phyloP scores from a whole-genome alignment of 1,284 basidiomycete species.

The Boletellus sp. region DNA sequence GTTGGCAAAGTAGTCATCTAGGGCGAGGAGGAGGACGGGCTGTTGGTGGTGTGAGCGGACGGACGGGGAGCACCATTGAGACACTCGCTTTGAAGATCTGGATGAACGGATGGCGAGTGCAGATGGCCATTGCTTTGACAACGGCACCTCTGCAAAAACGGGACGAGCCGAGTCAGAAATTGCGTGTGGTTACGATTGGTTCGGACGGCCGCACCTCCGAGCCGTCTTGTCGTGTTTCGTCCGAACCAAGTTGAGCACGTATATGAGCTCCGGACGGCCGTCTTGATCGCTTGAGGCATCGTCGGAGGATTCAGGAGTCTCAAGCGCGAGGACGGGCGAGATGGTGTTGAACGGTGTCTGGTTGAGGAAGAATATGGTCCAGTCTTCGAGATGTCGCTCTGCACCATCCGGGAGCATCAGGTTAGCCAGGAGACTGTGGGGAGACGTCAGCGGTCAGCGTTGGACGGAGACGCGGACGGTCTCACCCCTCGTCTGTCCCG shows the following conservation, averaged over 20 bases:
- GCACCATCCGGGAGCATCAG: constrained; percentile 98
- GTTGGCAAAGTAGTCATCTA: constrained; percentile 91
- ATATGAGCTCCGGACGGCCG: constrained; percentile 65
- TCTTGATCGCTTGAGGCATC: constrained; percentile 36
- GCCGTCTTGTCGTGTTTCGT: constrained; percentile 91
- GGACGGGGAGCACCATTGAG: neutral
- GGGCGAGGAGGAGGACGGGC: constrained; percentile 90
- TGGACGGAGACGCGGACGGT: neutral
- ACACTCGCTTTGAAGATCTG: constrained; percentile 89
- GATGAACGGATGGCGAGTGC: constrained; percentile 92
- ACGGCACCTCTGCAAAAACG: constrained; percentile 75
- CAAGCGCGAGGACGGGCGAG: constrained; percentile 74
- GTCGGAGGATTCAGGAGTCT: constrained; percentile 53
- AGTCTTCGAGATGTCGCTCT: constrained; percentile 91
- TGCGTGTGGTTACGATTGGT: constrained; percentile 5
- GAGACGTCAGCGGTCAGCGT: constrained; percentile 5
- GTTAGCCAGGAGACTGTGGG: constrained; percentile 81
- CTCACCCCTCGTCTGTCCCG: constrained; percentile 88
- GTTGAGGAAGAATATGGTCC: constrained; percentile 98
- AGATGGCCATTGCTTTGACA: constrained; percentile 95
- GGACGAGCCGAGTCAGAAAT: constrained; percentile 11
- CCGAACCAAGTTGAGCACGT: constrained; percentile 92
- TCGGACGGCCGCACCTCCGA: constrained; percentile 57
- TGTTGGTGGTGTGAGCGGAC: constrained; percentile 32
- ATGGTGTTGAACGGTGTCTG: constrained; percentile 87